Evolutionary conservation across 2,329 filamentous ascomycete species (phyloP).

Genomic region (Boeremia exigua): DNA sequence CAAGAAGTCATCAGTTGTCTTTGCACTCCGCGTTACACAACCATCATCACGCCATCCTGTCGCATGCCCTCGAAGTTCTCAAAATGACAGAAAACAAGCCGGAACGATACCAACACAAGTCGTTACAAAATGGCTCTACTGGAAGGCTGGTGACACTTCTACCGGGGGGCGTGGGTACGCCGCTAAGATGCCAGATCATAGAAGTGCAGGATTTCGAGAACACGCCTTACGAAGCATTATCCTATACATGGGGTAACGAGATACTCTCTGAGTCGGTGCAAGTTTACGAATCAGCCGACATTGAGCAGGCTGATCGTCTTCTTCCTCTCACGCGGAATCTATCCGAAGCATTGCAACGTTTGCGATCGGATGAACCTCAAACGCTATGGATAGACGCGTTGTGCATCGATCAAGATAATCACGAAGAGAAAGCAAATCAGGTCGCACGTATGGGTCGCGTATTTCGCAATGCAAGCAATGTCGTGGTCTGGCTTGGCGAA

Average conservation of each 20-base stretch:
- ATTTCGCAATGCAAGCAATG: constrained; percentile 13
- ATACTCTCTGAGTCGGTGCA: neutral
- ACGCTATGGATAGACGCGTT: constrained; percentile 22
- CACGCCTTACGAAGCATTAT: constrained; percentile 8
- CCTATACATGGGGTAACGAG: constrained; percentile 7
- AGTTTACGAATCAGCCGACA: neutral
- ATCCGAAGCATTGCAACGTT: constrained; percentile 1
- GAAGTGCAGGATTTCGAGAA: neutral
- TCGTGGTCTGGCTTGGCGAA: constrained; percentile 20
- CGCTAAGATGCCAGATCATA: neutral
- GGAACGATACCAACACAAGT: neutral
- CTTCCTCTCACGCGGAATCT: constrained; percentile 10
- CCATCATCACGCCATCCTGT: neutral
- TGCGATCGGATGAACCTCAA: constrained; percentile 3
- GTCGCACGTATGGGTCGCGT: constrained; percentile 18
- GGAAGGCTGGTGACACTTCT: constrained; percentile 3
- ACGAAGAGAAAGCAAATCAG: constrained; percentile 17
- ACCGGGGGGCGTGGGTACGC: neutral
- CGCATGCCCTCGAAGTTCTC: neutral
- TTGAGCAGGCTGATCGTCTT: neutral
- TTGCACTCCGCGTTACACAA: neutral
- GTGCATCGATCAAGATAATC: constrained; percentile 23
- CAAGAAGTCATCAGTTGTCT: too few relatives aligned
- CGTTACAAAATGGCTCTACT: neutral
- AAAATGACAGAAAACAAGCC: neutral